These are phyloP conservation scores for Magnolia kwangsiensis DNA, from an alignment of 164 flowering plant genomes.

Conservation along the genomic window DNA sequence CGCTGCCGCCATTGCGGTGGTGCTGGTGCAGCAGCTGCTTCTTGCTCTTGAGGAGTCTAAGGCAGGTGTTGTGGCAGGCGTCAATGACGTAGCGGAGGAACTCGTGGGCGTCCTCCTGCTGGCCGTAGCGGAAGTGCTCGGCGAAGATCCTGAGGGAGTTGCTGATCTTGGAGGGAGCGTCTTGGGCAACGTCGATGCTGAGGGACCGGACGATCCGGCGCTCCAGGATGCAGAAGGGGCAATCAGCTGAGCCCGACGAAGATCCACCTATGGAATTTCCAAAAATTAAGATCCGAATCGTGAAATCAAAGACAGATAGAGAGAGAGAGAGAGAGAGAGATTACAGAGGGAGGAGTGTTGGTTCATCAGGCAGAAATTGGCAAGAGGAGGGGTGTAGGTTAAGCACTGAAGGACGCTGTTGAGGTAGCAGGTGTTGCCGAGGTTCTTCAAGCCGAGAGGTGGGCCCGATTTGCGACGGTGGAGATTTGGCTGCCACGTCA, in stretches of 20 bases:
- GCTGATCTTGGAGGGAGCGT: slow-evolving; percentile 66
- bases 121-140: slow-evolving; percentile 62
- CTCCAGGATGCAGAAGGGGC: slow-evolving; percentile 87
- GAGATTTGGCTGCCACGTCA: slow-evolving; percentile 70
- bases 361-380: slow-evolving; percentile 71
- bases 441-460: slow-evolving; percentile 82
- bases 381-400: slow-evolving; percentile 97
- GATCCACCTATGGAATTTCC: slow-evolving; percentile 41
- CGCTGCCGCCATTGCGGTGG: slow-evolving; percentile 16
- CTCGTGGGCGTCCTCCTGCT: slow-evolving; percentile 99
- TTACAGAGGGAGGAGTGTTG: slow-evolving; percentile 64
- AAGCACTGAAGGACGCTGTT: slow-evolving; percentile 98
- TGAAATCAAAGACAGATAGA: background rate
- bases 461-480: slow-evolving; percentile 34
- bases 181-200: slow-evolving; percentile 46
- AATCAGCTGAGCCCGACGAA: slow-evolving; percentile 38
- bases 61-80: slow-evolving; percentile 82
- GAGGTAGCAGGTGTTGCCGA: slow-evolving; percentile 91
- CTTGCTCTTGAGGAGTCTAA: slow-evolving; percentile 31
- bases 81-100: slow-evolving; percentile 89
- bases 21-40: slow-evolving; percentile 30
- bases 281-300: background rate
- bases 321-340: background rate
- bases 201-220: slow-evolving; percentile 65
- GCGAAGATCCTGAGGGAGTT: slow-evolving; percentile 62